These are phyloP conservation scores for Forsythia suspensa DNA, from an alignment of 257 asterid species.

Conservation along the genomic window DNA sequence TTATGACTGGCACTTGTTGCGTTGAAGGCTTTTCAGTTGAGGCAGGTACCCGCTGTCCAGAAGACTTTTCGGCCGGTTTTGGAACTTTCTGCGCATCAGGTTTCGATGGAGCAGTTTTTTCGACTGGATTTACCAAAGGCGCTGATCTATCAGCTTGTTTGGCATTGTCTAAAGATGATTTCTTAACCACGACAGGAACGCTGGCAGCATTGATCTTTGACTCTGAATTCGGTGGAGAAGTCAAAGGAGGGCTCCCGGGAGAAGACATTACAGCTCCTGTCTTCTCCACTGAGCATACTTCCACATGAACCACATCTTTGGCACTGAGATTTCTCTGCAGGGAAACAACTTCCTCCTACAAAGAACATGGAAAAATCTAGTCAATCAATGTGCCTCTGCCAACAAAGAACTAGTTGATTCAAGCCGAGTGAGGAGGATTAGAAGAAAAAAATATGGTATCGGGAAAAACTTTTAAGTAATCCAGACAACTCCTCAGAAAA, in stretches of 20 bases:
- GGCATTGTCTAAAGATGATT: conserved; percentile 39
- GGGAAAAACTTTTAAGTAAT: neutral
- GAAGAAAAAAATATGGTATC: neutral
- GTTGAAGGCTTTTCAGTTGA: conserved; percentile 4
- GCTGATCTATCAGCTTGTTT: conserved; percentile 41
- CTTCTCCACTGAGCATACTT: conserved; percentile 26
- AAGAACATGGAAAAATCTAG: conserved; percentile 19
- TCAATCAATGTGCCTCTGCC: neutral
- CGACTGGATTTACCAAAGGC: conserved; percentile 29
- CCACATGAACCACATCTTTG: conserved; percentile 34
- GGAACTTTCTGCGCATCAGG: conserved; percentile 36
- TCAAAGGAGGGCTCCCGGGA: conserved; percentile 47
- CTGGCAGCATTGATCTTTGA: conserved; percentile 30
- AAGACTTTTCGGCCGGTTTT: conserved; percentile 34
- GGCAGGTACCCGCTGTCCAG: conserved; percentile 30
- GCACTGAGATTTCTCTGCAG: conserved; percentile 25
- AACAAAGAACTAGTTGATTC: too few relatives aligned
- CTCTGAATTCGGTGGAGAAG: conserved; percentile 34
- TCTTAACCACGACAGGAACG: conserved; percentile 34
- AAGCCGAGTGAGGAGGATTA: too few relatives aligned
- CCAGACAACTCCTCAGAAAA: neutral
- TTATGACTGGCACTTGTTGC: conserved; percentile 25
- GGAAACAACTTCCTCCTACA: conserved; percentile 53
- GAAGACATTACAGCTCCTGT: conserved; percentile 34
- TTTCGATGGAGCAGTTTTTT: conserved; percentile 32